These are phyloP conservation scores for Mortierella sp. DNA, from an alignment of 371 early-diverging fungal genomes.

Conservation along the genomic window DNA sequence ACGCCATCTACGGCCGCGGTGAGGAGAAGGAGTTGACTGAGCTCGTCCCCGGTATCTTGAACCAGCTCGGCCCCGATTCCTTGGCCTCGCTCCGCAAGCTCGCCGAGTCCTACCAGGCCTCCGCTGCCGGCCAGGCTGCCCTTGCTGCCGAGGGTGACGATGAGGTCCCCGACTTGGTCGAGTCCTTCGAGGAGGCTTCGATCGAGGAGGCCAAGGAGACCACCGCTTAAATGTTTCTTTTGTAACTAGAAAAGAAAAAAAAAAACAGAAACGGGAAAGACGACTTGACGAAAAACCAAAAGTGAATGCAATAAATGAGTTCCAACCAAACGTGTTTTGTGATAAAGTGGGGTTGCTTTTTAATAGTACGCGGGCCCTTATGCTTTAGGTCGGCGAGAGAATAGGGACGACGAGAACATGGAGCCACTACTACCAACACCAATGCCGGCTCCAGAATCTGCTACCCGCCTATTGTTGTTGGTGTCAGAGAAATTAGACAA, in stretches of 20 bases:
- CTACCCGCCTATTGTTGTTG: neutral
- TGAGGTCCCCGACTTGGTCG: constrained; percentile 61
- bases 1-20: constrained; percentile 90
- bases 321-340: neutral
- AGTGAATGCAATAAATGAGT: constrained; percentile 8
- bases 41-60: constrained; percentile 94
- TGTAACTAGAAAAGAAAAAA: neutral
- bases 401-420: neutral
- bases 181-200: constrained; percentile 61
- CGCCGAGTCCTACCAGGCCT: constrained; percentile 47
- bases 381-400: constrained; percentile 3
- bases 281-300: constrained; percentile 5
- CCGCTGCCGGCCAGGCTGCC: constrained; percentile 51
- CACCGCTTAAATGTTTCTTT: constrained; percentile 26
- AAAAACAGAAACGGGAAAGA: constrained; percentile 16
- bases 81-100: constrained; percentile 82
- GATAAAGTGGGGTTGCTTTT: neutral
- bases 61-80: constrained; percentile 96
- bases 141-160: constrained; percentile 67
- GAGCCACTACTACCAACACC: neutral
- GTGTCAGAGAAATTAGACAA: neutral
- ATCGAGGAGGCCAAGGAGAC: constrained; percentile 51
- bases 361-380: neutral
- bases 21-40: constrained; percentile 93
- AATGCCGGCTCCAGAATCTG: neutral